Evolutionary conservation across 2,329 filamentous ascomycete species (phyloP), one percentile per base, ranked within the genome.

Genomic region (Xylaria sp.): DNA sequence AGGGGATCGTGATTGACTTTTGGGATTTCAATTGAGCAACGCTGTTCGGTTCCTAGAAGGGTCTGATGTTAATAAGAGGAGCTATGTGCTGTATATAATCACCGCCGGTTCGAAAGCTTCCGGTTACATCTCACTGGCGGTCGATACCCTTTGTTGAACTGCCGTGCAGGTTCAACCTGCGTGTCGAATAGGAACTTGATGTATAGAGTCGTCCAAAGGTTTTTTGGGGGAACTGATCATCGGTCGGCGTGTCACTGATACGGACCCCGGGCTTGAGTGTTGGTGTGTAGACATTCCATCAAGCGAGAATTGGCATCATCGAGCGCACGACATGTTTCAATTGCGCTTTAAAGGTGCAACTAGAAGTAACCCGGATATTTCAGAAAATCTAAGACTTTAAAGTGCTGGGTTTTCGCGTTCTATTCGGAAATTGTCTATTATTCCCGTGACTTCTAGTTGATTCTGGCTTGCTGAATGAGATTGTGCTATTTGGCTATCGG

Each of bases 71-170:
- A 2, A 35, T 10, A 35, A 10, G 2, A 10, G 4, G 10, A 9
- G 8, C 32, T 35, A 35, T 35, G 6, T 6, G 10, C 32, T 8
- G 32, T 35, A 29, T 29, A 29, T 3, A 6, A 29, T 29, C n/a
- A n/a, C n/a, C n/a, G n/a, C n/a, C n/a, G n/a, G n/a, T 35, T 6
- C 32, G 32, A 2, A 1, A 6, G 32, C 32, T 35, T 35, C 32
- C 51, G 3, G 89, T 91, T 69, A 71, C 91, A 3, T 66, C 77
- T 2, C 75, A 77, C 1, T 93, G 90, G 90, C 90, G 86, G 83
- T 92, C 89, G 90, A 86, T 91, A 86, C 27, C 92, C 90, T 88
- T 90, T 71, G 90, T 90, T 84, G 90, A 29, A 92, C 92, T 55
- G 76, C 90, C 23, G 85, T 84, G 63, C 85, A 93, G 78, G 90